Percentiles rank a stretch among this genome's conserved stretches.
phyloP scores from a whole-genome alignment of 345 rosid genomes.

The Hibiscus trionum region DNA sequence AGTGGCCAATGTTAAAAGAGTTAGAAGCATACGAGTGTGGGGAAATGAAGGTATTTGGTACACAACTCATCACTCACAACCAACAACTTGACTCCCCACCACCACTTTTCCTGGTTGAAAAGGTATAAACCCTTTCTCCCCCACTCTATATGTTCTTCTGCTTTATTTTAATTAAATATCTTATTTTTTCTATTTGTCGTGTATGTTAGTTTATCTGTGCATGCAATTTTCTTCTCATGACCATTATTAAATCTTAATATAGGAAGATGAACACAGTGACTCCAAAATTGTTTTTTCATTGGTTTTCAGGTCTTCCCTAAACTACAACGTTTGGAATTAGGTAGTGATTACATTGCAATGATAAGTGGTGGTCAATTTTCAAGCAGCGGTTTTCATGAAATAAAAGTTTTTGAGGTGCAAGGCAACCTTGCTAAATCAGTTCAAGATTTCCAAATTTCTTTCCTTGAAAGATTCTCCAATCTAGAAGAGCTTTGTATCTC shows the following conservation, averaged over 20 bases:
- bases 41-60: no score
- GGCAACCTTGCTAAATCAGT: not conserved
- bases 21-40: no score
- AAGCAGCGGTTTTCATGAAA: not conserved
- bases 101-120: no score
- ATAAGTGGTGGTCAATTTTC: not conserved
- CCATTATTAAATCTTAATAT: not conserved
- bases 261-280: not conserved
- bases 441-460: not conserved
- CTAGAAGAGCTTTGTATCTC: not conserved
- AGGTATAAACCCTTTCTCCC: no score
- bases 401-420: not conserved
- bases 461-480: not conserved
- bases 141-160: no score
- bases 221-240: not conserved
- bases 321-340: constrained; percentile 1
- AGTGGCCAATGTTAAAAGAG: no score
- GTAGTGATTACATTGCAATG: not conserved
- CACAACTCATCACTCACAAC: no score
- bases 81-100: no score
- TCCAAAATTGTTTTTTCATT: not conserved
- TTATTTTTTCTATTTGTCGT: no score
- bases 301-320: constrained; percentile 9
- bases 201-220: no score
- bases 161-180: no score